A percentile compares a stretch with the other conserved stretches of the same genome.
These are phyloP conservation scores for Talaromyces nanjingensis DNA, from an alignment of 495 filamentous ascomycete species.

Conservation along the genomic window DNA sequence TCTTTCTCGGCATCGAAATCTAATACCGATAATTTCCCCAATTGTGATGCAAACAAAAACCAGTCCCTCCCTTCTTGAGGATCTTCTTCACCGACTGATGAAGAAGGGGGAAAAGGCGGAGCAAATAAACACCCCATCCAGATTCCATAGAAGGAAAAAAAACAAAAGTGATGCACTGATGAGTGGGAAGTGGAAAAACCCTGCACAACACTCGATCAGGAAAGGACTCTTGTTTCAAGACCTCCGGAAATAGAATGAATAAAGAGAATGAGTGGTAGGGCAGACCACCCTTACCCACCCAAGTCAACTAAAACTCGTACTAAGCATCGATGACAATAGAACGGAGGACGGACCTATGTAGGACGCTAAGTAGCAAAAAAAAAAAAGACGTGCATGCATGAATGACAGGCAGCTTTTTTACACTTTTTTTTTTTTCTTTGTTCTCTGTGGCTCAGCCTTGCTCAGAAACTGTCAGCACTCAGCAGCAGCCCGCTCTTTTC, in stretches of 20 bases:
- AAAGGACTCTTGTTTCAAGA: conserved; percentile 1
- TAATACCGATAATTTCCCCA: neutral
- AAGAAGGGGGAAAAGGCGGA: neutral
- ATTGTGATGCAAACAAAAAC: neutral
- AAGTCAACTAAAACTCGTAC: too few relatives aligned
- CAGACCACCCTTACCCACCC: neutral
- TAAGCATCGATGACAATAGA: neutral
- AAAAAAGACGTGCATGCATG: neutral
- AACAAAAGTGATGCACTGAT: conserved; percentile 1
- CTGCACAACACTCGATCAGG: neutral
- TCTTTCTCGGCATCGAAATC: neutral
- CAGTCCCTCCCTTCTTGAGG: neutral
- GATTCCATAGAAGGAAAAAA: conserved; percentile 11
- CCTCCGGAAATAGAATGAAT: neutral
- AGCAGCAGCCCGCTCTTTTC: neutral
- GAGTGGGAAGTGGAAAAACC: neutral
- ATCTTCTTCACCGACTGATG: neutral
- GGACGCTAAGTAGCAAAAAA: neutral
- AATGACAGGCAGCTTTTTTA: conserved; percentile 1
- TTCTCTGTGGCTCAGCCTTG: conserved; percentile 2
- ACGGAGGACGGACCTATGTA: neutral
- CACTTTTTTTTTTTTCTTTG: conserved; percentile 8
- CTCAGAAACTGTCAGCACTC: neutral
- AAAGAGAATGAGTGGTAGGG: neutral
- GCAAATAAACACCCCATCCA: conserved; percentile 7